Evolutionary conservation across 2,329 filamentous ascomycete genomes (phyloP).

Genomic region (Pseudogymnoascus sp.): DNA sequence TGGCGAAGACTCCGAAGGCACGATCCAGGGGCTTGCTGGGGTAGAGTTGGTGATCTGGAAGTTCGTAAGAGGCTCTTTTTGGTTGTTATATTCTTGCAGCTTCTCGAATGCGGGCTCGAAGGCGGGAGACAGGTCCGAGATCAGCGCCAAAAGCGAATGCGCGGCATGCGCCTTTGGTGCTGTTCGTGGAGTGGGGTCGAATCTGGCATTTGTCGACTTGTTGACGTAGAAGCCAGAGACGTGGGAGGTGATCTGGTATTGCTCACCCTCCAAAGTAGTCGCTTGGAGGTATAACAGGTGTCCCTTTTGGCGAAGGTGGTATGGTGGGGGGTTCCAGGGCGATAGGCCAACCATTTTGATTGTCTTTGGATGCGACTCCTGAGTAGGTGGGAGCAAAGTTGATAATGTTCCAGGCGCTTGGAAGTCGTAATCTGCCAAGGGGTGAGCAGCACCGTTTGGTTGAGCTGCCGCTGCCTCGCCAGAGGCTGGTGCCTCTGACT

Average conservation of each 20-base stretch:
- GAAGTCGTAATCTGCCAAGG: slow-evolving; percentile 72
- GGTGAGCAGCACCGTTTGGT: slow-evolving; percentile 41
- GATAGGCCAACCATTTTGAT: slow-evolving; percentile 85
- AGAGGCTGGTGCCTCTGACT: slow-evolving; percentile 30
- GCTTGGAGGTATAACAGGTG: slow-evolving; percentile 87
- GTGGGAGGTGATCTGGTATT: slow-evolving; percentile 87
- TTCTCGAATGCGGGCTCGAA: slow-evolving; percentile 71
- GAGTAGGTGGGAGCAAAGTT: slow-evolving; percentile 61
- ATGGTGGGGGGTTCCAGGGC: slow-evolving; percentile 93
- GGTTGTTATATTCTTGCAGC: slow-evolving; percentile 77
- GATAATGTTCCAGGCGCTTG: slow-evolving; percentile 60
- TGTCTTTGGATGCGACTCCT: slow-evolving; percentile 73
- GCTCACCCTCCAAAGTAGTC: slow-evolving; percentile 90
- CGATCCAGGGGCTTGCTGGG: slow-evolving; percentile 86
- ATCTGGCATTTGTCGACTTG: slow-evolving; percentile 90
- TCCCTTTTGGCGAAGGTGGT: slow-evolving; percentile 82
- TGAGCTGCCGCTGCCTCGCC: slow-evolving; percentile 31
- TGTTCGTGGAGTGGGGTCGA: slow-evolving; percentile 78
- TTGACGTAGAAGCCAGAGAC: slow-evolving; percentile 96
- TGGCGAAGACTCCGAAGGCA: slow-evolving; percentile 60
- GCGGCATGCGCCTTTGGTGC: slow-evolving; percentile 71
- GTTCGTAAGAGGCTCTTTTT: slow-evolving; percentile 80
- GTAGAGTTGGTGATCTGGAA: slow-evolving; percentile 96
- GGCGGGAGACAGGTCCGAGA: slow-evolving; percentile 73
- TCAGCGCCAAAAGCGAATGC: slow-evolving; percentile 79